phyloP scores from a whole-genome alignment of 1,284 basidiomycete species.

The Gymnopus androsaceus region DNA sequence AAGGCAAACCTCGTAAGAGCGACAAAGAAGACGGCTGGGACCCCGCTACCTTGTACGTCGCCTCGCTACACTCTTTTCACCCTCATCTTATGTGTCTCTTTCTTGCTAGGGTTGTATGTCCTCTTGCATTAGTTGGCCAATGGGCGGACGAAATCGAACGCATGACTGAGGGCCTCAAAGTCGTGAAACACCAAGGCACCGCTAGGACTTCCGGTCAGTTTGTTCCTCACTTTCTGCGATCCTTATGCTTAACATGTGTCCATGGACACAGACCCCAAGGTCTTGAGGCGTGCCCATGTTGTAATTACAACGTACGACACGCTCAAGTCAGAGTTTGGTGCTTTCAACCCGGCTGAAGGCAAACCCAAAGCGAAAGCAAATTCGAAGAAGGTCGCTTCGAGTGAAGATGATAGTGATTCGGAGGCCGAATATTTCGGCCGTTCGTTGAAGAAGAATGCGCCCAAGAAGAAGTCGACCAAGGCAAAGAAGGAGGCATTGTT shows the following conservation, averaged over 20 bases:
- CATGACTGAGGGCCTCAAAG: slow-evolving; percentile 72
- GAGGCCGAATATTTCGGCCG: slow-evolving; percentile 41
- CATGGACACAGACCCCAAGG: slow-evolving; percentile 55
- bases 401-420: slow-evolving; percentile 37
- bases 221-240: neutral
- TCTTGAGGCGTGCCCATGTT: slow-evolving; percentile 68
- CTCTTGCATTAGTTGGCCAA: slow-evolving; percentile 85
- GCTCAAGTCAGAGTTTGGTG: slow-evolving; percentile 72
- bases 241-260: slow-evolving; percentile 5
- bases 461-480: slow-evolving; percentile 30
- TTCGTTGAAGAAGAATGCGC: slow-evolving; percentile 42
- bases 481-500: slow-evolving; percentile 72
- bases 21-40: slow-evolving; percentile 76
- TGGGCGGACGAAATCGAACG: slow-evolving; percentile 88
- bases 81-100: slow-evolving; percentile 20
- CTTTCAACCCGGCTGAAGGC: slow-evolving; percentile 46
- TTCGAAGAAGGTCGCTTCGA: slow-evolving; percentile 31
- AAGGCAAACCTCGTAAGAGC: slow-evolving; percentile 66
- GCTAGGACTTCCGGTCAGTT: slow-evolving; percentile 65
- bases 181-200: slow-evolving; percentile 83
- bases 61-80: slow-evolving; percentile 1
- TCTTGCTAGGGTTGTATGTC: slow-evolving; percentile 70
- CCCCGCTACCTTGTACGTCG: slow-evolving; percentile 70
- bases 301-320: slow-evolving; percentile 86
- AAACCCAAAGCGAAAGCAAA: slow-evolving; percentile 40